Percentiles rank a stretch among this genome's conserved stretches.
Conservation (phyloP, 2,329 filamentous ascomycete species). For the Nigrospora osmanthi region DNA sequence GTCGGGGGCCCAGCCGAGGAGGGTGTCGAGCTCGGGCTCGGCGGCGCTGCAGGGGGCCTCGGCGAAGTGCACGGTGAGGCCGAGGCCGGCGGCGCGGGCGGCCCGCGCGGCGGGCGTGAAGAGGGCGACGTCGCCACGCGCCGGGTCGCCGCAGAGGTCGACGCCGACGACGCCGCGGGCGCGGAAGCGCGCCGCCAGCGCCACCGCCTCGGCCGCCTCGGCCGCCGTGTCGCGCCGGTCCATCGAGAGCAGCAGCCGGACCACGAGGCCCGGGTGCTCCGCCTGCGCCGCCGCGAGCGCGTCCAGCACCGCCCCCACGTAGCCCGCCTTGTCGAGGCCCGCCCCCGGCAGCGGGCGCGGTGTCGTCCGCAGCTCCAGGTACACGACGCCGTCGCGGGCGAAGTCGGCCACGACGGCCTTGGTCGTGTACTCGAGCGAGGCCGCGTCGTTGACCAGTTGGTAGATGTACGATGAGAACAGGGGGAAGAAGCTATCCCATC, state of each 20-base stretch:
- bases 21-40: conserved; percentile 50
- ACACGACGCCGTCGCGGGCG: conserved; percentile 61
- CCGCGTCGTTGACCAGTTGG: conserved; percentile 56
- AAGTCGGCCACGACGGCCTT: conserved; percentile 59
- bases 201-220: conserved; percentile 56
- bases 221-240: conserved; percentile 55
- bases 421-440: conserved; percentile 55
- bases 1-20: conserved; percentile 60
- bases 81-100: conserved; percentile 44
- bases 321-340: conserved; percentile 51
- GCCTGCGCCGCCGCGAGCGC: conserved; percentile 38
- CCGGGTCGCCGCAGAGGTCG: conserved; percentile 73
- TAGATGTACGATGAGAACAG: conserved; percentile 78
- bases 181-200: conserved; percentile 50
- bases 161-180: conserved; percentile 58
- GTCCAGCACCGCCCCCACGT: conserved; percentile 59
- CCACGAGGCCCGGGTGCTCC: conserved; percentile 37
- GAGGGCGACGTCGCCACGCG: conserved; percentile 49
- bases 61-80: conserved; percentile 71
- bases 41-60: conserved; percentile 54
- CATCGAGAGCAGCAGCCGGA: conserved; percentile 64
- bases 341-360: conserved; percentile 53
- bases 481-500: conserved; percentile 57
- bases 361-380: conserved; percentile 75
- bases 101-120: conserved; percentile 52